Evolutionary conservation across 495 filamentous ascomycete species (phyloP), one percentile per base, ranked within the genome.

Genomic region (Haplographium delicatum): DNA sequence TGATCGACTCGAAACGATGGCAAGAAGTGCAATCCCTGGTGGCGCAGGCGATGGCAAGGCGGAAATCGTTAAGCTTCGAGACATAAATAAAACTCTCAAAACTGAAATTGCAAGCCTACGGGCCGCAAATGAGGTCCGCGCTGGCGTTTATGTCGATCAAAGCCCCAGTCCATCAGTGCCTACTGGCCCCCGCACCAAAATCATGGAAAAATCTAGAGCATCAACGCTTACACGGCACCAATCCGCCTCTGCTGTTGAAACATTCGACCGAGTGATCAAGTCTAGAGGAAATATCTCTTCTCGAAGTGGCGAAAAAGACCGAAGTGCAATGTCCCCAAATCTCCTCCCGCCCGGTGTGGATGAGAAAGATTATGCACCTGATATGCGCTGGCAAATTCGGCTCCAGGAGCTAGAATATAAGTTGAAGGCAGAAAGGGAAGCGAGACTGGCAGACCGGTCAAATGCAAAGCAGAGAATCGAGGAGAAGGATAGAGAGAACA

Each of bases 361-460:
- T 8, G 54, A 47, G 20, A 45, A 50, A 4, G 47, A 48, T 9
- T 51, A 58, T 15, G 20, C 30, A 1, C 76, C 77, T 45, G 84
- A 93, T 49, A 81, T 84, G 59, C 72, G 79, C 26, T 97, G 88
- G 88, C 82, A 90, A 57, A 77, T 94, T 38, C 72, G 94, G 16
- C 68, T 98, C 15, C 78, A 85, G 44, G 90, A 96, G 56, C 65
- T 97, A 34, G 94, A 98, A 73, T 79, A 83, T 60, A 79, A 91
- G 56, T 73, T 98, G 23, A 95, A 96, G 60, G 82, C 83, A 16
- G 93, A 98, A 65, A 70, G 93, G 8, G 93, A 96, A 63, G 91
- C 81, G n/a, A 72, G 94, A 30, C 62, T 91, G 22, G 65, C 93
- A 37, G 93, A 98, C 69, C 80, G 91, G 18, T 82, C 72, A 23